Evolutionary conservation across 148 eudicot genomes (phyloP).

Genomic region (Vaccinium corymbosum): DNA sequence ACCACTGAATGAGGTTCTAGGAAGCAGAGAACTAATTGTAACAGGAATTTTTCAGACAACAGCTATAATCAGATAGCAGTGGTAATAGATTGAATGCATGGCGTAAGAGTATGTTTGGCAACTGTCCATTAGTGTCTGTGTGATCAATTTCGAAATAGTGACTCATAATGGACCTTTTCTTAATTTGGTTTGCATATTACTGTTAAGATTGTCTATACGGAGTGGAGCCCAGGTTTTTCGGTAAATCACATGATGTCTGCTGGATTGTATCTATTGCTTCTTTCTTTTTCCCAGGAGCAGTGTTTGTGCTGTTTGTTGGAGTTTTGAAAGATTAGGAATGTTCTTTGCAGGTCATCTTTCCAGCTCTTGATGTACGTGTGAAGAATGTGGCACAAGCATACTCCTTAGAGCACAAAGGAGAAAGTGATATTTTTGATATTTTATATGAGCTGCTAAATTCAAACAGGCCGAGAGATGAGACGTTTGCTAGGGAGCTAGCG

Average conservation of each 20-base stretch:
- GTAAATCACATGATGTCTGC: not conserved
- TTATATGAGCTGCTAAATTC: constrained; percentile 65
- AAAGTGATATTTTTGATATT: constrained; percentile 84
- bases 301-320: not conserved
- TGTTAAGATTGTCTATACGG: constrained; percentile 2
- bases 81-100: not conserved
- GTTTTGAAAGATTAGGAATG: constrained; percentile 1
- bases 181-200: not conserved
- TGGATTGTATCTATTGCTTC: not conserved
- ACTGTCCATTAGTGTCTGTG: not conserved
- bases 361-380: constrained; percentile 95
- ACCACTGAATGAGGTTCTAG: not conserved
- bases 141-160: not conserved
- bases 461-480: constrained; percentile 58
- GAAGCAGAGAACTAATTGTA: not conserved
- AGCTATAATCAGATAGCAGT: not conserved
- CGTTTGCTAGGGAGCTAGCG: constrained; percentile 80
- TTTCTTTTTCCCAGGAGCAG: constrained; percentile 4
- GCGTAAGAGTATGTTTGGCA: not conserved
- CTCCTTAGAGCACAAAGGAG: constrained; percentile 96
- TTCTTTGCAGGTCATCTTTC: constrained; percentile 75
- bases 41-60: not conserved
- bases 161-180: not conserved
- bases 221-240: not conserved
- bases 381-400: constrained; percentile 97